Evolutionary conservation across 257 asterid species (phyloP), one percentile per base, ranked within the genome.

Genomic region (Vinca minor): DNA sequence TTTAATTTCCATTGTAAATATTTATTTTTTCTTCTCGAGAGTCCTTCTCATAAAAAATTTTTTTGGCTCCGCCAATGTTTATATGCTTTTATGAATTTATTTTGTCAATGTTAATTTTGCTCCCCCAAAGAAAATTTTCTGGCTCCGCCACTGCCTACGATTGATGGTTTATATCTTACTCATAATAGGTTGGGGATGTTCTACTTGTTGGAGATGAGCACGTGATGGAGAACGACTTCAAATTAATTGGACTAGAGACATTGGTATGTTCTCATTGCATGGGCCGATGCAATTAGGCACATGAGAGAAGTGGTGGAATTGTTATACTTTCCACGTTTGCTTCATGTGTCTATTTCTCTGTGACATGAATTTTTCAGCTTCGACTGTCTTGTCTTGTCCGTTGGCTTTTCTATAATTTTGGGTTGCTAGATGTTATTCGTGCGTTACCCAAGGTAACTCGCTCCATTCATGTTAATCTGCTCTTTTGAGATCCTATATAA

Each of bases 151-250:
- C n/a, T n/a, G n/a, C n/a, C n/a, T n/a, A n/a, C 36, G 28, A 23
- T 48, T 38, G 59, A 32, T n/a, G 61, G 60, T 7, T 47, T 61
- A 15, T 31, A 6, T 39, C 53, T 10, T 29, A 4, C 21, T 4
- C 8, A 48, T 69, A 62, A 65, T 70, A 85, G 93, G 87, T 83
- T 29, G 93, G 89, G 68, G 89, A 85, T 59, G 87, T 81, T 74
- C 32, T 85, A 63, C 89, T 83, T n/a, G 69, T 85, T 47, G 74
- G 76, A 59, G 83, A 83, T 67, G 89, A 83, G 68, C 67, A 42
- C 62, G 82, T 79, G 75, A 64, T 77, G 64, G 83, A 73, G 59
- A 75, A 81, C 66, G 87, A 83, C 49, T 64, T 79, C 61, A 83
- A 74, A 64, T 73, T 79, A 72, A 73, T 72, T 49, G 89, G 87